Conservation (phyloP, 495 filamentous ascomycete species). For the Tuber indicum region DNA sequence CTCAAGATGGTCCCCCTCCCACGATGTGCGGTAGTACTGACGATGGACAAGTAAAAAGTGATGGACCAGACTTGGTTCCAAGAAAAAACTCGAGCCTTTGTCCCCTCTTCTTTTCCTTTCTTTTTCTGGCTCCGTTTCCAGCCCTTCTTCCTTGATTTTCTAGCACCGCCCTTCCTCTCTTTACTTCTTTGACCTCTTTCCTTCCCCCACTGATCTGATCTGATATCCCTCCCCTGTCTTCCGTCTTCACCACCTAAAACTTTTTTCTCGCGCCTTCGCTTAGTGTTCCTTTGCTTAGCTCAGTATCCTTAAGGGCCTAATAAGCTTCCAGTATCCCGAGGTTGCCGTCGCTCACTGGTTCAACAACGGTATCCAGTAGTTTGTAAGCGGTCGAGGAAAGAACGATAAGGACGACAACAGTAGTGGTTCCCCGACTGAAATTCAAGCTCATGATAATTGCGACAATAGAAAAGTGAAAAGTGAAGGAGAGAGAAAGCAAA, state of each 20-base stretch:
- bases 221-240: neutral
- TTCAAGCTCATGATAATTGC: slow-evolving; percentile 31
- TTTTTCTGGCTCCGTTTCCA: slow-evolving; percentile 4
- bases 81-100: neutral
- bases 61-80: neutral
- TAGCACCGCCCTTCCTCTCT: neutral
- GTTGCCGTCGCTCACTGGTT: neutral
- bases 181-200: slow-evolving; percentile 5
- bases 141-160: slow-evolving; percentile 4
- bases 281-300: neutral
- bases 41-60: neutral
- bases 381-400: slow-evolving; percentile 9
- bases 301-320: neutral
- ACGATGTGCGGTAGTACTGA: neutral
- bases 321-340: neutral
- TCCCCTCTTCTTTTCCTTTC: slow-evolving; percentile 9
- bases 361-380: slow-evolving; percentile 19
- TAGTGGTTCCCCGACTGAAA: slow-evolving; percentile 16
- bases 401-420: slow-evolving; percentile 15
- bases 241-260: neutral
- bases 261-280: neutral
- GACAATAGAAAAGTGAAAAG: slow-evolving; percentile 10
- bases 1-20: slow-evolving; percentile 1
- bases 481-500: slow-evolving; percentile 9
- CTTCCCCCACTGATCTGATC: neutral